Base-by-base conservation (phyloP, 1,139 yeast species). In the Candida smagusa region DNA sequence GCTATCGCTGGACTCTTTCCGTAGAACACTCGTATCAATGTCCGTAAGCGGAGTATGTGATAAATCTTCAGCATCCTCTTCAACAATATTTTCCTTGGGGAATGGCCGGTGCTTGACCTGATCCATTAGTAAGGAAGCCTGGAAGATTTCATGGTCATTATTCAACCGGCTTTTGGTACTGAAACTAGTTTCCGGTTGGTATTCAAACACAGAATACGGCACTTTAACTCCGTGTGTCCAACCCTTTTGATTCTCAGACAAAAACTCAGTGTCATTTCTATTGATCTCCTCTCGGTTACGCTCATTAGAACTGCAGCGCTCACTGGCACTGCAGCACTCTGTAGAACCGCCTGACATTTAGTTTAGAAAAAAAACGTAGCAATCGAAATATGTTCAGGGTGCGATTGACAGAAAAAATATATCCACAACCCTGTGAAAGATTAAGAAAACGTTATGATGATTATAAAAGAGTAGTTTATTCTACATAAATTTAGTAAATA, bases 151-250 rank as follows among this genome's bases (percentile, higher is more conserved):
- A 16, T 58, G 57, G 33, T 53, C 59, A 27, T 46, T 50, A 21
- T 43, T 44, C 28, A 55, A 46, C 8, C 50, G 43, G 21, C 49
- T 46, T 27, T 53, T 45, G 16, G 54, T 53, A 11, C 30, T 37
- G 41, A 49, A 36, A 27, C 45, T 38, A 31, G 48, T 42, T n/a
- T 40, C 41, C 30, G 42, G 36, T 22, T 48, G 44, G 43, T 58
- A 63, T 29, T 60, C 55, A 38, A 65, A 53, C 3, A 61, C 53
- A 3, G 63, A 43, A 34, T 46, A 50, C 3, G 72, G 72, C 1
- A 55, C 47, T n/a, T 39, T 34, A 12, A 56, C 52, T 0, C 63
- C 65, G 38, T 65, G 67, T 9, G 30, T 46, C 71, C 71, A 66
- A 16, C 38, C 42, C 2, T 28, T 22, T n/a, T 16, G 21, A 30